Conservation (phyloP, 2,329 filamentous ascomycete genomes). For the Epichloe amarillans region DNA sequence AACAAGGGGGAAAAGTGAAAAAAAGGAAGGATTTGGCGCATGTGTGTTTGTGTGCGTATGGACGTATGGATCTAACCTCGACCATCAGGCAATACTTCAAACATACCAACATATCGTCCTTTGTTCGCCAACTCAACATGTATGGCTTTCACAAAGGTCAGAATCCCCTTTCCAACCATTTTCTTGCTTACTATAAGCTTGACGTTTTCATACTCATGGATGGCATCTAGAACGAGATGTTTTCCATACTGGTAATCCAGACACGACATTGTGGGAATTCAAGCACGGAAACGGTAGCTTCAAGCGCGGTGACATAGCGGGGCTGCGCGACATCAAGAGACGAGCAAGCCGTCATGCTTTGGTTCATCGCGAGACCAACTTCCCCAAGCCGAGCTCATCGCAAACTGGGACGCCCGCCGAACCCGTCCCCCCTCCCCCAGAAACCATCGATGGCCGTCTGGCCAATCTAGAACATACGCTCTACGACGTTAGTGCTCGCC, state of each 20-base stretch:
- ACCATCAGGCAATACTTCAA: constrained; percentile 84
- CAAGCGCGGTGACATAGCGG: constrained; percentile 84
- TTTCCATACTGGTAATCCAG: constrained; percentile 87
- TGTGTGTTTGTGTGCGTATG: neutral
- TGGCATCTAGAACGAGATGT: constrained; percentile 72
- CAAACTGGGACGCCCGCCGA: constrained; percentile 80
- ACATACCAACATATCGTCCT: constrained; percentile 97
- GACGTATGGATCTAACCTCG: constrained; percentile 4
- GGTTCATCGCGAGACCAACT: constrained; percentile 82
- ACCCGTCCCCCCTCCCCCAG: constrained; percentile 53
- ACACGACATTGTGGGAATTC: constrained; percentile 95
- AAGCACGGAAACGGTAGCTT: constrained; percentile 97
- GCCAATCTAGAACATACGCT: constrained; percentile 66
- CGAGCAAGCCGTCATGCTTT: constrained; percentile 84
- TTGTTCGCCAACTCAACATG: constrained; percentile 97
- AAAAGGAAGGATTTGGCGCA: neutral
- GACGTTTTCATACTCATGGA: neutral
- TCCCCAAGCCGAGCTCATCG: constrained; percentile 59
- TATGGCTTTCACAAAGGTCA: constrained; percentile 98
- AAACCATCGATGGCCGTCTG: constrained; percentile 64
- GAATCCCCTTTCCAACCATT: constrained; percentile 4
- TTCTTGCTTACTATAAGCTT: neutral
- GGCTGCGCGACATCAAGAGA: constrained; percentile 88
- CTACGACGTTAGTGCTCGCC: constrained; percentile 63
- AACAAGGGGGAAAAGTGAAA: too few relatives aligned